These are phyloP conservation scores for Diatrype stigma DNA, from an alignment of 2,329 filamentous ascomycete genomes.

Conservation along the genomic window DNA sequence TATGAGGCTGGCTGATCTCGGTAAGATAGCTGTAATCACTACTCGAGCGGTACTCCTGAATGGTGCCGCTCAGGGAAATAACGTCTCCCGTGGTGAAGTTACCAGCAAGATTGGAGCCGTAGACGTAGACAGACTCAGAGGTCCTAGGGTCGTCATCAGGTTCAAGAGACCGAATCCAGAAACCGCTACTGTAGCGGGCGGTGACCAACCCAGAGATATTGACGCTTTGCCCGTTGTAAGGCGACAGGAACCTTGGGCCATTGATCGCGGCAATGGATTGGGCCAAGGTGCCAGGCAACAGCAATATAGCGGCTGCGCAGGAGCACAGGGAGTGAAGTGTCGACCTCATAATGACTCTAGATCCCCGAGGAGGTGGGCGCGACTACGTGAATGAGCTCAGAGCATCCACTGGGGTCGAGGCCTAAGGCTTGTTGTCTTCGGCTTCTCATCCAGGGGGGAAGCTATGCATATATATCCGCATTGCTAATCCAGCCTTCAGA, in stretches of 20 bases:
- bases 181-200: conserved; percentile 56
- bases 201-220: conserved; percentile 61
- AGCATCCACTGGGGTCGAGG: not conserved
- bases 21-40: conserved; percentile 59
- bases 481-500: no score
- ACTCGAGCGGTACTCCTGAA: conserved; percentile 53
- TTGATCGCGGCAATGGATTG: conserved; percentile 60
- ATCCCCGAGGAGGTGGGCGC: not conserved
- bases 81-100: conserved; percentile 54
- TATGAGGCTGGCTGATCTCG: conserved; percentile 53
- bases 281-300: conserved; percentile 5
- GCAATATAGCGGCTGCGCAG: not conserved
- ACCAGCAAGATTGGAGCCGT: conserved; percentile 47
- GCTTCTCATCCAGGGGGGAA: not conserved
- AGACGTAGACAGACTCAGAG: conserved; percentile 65
- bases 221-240: conserved; percentile 52
- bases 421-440: no score
- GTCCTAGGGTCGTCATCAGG: conserved; percentile 52
- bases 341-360: not conserved
- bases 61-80: conserved; percentile 54
- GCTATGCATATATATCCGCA: not conserved
- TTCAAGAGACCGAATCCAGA: conserved; percentile 60
- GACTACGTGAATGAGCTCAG: not conserved
- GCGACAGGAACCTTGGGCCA: conserved; percentile 60
- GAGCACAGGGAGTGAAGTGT: not conserved